A percentile compares a stretch with the other conserved stretches of the same genome.
phyloP scores from a whole-genome alignment of 306 rosid species.

The Mimosa pudica region DNA sequence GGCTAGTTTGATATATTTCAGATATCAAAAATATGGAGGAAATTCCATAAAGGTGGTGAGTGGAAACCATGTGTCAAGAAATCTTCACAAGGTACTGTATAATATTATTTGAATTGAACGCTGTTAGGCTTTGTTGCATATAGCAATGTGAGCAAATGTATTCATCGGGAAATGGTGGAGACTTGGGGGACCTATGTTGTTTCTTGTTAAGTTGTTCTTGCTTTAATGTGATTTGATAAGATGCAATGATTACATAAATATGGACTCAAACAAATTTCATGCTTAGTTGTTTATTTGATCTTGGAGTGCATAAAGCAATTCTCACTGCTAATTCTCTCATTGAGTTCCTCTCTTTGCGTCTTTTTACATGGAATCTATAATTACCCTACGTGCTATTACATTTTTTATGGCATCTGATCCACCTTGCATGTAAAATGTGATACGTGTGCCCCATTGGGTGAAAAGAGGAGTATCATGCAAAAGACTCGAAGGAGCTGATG shows the following conservation, averaged over 20 bases:
- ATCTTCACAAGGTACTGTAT: constrained; percentile 58
- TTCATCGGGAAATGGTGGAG: neutral
- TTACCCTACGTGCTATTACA: neutral
- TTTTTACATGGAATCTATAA: neutral
- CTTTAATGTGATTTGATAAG: neutral
- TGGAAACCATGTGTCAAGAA: constrained; percentile 72
- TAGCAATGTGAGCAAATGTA: no score
- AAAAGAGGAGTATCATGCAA: neutral
- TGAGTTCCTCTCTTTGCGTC: neutral
- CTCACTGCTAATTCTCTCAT: neutral
- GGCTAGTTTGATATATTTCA: constrained; percentile 36
- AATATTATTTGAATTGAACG: constrained; percentile 6
- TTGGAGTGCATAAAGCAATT: neutral
- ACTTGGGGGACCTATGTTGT: no score
- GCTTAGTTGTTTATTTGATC: neutral
- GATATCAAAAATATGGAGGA: constrained; percentile 83
- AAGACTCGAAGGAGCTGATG: neutral
- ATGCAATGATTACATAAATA: neutral
- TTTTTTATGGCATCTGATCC: neutral
- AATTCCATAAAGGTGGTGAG: constrained; percentile 52
- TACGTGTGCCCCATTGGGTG: neutral
- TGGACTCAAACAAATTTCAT: neutral
- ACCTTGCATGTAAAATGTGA: neutral
- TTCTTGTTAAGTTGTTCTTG: neutral
- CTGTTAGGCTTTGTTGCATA: neutral